Evolutionary conservation across 768 basidiomycete genomes (phyloP), one percentile per base, ranked within the genome.

Genomic region (Podaxis pistillaris): DNA sequence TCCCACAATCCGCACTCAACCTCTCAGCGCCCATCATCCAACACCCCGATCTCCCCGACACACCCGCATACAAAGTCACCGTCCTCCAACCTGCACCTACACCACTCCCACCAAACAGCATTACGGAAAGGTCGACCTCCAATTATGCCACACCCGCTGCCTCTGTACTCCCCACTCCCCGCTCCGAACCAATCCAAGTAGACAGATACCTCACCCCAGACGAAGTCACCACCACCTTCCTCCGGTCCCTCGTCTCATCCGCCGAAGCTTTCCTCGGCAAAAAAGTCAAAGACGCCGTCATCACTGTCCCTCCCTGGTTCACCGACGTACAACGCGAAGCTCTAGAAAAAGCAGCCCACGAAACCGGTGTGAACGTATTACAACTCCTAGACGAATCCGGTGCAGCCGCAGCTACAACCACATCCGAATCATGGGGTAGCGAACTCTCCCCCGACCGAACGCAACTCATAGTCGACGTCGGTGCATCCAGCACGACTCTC

Each of bases 261-360:
- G 96, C 96, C 5, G 85, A 89, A 67, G 94, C 95, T 72, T 98
- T 96, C 76, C 83, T 98, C 12, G 94, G 94, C 12, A 87, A 85
- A 70, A 83, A 85, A 30, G 80, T 93, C 38, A 76, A 85, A 49
- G 91, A 91, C 46, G 91, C 92, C 24, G 96, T 98, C 62, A 85
- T 98, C 71, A 86, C 87, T 58, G 83, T 91, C 6, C 94, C 96
- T 0, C 73, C 87, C 1, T 88, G 83, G 76, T 97, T 96, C 73
- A 81, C 85, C 28, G 78, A 84, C 7, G 73, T 74, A 1, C 93
- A 95, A 74, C 82, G 83, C 64, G 80, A 78, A 4, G 94, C 93
- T 0, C 79, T 98, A 19, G 79, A 82, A 65, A 80, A 83, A 56
- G 93, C 94, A 0, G 91, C 93, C 1, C 78, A 82, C 6, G 88